A percentile compares a stretch with the other conserved stretches of the same genome.
phyloP scores from a whole-genome alignment of 495 filamentous ascomycete genomes.

The Polyplosphaeria fusca region DNA sequence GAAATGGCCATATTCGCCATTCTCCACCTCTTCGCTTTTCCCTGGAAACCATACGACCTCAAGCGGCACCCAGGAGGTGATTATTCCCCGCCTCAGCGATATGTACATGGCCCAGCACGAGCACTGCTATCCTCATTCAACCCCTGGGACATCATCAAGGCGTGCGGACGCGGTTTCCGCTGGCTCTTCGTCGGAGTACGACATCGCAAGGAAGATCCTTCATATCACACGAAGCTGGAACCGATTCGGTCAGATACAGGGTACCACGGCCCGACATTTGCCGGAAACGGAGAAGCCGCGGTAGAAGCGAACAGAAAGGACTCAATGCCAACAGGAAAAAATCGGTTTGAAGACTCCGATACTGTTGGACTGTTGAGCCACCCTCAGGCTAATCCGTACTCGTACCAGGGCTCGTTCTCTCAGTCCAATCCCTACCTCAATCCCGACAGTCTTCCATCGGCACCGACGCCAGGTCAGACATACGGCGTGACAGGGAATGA shows the following conservation, averaged over 20 bases:
- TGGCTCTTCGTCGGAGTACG: conserved; percentile 78
- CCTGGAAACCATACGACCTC: conserved; percentile 64
- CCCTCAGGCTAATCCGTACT: conserved; percentile 25
- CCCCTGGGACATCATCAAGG: conserved; percentile 79
- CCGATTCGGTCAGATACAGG: conserved; percentile 5
- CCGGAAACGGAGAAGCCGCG: conserved; percentile 15
- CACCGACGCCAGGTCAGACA: conserved; percentile 21
- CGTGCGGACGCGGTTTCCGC: conserved; percentile 68
- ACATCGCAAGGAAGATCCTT: conserved; percentile 50
- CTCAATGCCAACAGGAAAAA: conserved; percentile 7
- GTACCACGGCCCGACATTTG: conserved; percentile 17
- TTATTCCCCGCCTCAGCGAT: conserved; percentile 31
- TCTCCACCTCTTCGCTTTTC: conserved; percentile 80
- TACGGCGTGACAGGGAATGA: conserved; percentile 17
- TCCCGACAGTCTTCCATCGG: conserved; percentile 21
- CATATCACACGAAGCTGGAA: conserved; percentile 43
- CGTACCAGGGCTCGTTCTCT: conserved; percentile 1
- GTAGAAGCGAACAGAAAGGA: neutral
- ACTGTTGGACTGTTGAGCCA: conserved; percentile 24
- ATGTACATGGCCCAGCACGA: conserved; percentile 63
- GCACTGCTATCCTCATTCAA: conserved; percentile 75
- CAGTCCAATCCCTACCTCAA: conserved; percentile 1
- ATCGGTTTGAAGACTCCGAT: conserved; percentile 25
- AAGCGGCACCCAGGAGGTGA: conserved; percentile 37
- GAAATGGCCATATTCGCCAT: conserved; percentile 84